phyloP scores from a whole-genome alignment of 2,329 filamentous ascomycete genomes.

The Neofusicoccum kwambonambiense region DNA sequence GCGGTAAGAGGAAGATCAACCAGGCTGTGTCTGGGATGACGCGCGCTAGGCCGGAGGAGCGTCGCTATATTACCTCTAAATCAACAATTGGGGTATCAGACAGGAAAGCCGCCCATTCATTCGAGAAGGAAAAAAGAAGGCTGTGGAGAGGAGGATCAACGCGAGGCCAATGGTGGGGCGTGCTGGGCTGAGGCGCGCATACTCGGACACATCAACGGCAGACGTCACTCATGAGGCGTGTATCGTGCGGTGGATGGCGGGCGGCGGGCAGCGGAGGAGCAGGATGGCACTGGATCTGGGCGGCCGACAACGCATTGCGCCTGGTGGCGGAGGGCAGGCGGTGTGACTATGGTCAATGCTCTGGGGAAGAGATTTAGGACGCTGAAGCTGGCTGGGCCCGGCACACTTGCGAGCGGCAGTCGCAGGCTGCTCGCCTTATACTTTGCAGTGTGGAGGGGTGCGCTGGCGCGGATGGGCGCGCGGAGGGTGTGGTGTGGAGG shows the following conservation, averaged over 20 bases:
- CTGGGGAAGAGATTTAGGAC: slow-evolving; percentile 29
- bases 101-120: neutral
- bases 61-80: slow-evolving; percentile 6
- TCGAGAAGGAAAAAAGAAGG: slow-evolving; percentile 5
- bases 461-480: neutral
- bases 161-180: slow-evolving; percentile 31
- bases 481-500: neutral
- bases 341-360: slow-evolving; percentile 39
- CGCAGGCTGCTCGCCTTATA: slow-evolving; percentile 18
- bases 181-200: slow-evolving; percentile 30
- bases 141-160: slow-evolving; percentile 19
- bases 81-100: slow-evolving; percentile 6
- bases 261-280: too few species aligned
- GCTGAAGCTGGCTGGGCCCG: slow-evolving; percentile 24
- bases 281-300: slow-evolving; percentile 29
- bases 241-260: slow-evolving; percentile 29
- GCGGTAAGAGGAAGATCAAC: neutral
- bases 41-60: neutral
- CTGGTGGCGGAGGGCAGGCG: slow-evolving; percentile 36
- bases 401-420: slow-evolving; percentile 19
- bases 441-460: slow-evolving; percentile 11
- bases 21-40: slow-evolving; percentile 5
- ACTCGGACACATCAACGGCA: slow-evolving; percentile 32
- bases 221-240: slow-evolving; percentile 34
- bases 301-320: slow-evolving; percentile 35